Evolutionary conservation across 371 early-diverging fungal genomes (phyloP), one percentile per base, ranked within the genome.

Genomic region (Apophysomyces ossiformis): DNA sequence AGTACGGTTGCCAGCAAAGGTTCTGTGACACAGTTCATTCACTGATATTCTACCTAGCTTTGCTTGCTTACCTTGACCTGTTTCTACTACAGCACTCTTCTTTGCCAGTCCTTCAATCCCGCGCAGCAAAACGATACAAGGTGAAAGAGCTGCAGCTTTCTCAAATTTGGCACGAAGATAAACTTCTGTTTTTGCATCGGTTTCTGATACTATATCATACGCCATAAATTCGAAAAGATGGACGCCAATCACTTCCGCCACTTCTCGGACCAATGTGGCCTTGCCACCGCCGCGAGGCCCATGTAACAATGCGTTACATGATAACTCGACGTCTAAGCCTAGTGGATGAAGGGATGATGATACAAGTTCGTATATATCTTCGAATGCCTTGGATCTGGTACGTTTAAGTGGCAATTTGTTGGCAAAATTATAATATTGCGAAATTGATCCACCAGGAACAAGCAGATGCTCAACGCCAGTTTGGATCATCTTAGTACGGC

Each of bases 261-360:
- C 87, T 61, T 85, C 78, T 13, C 77, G 79, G 0, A 93, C 79
- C 44, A 93, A 61, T 0, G 89, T 85, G 26, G 86, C 79, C 69
- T 96, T 97, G 11, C 96, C 97, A 7, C 87, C 89, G n/a, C 97
- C 97, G 4, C 90, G 79, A 12, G 91, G 85, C 11, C 97, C 96
- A 62, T 91, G 89, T 15, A 96, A 67, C 44, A 96, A 69, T 0
- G 91, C 85, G 1, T 91, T 88, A 64, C 94, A 93, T 4, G 85
- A 83, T 21, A 95, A 73, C 13, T 88, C 86, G 37, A 91, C 86
- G 36, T 87, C 78, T 13, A 84, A 70, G 0, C 93, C 87, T 18
- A 89, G 74, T 12, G 93, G 92, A 73, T 95, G 92, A 13, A 94
- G 74, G 26, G 90, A 89, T 0, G 94, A 88, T 2, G 87, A 83